Base-by-base conservation (phyloP, 352 stramenopile species). In the Pythium guiyangense region DNA sequence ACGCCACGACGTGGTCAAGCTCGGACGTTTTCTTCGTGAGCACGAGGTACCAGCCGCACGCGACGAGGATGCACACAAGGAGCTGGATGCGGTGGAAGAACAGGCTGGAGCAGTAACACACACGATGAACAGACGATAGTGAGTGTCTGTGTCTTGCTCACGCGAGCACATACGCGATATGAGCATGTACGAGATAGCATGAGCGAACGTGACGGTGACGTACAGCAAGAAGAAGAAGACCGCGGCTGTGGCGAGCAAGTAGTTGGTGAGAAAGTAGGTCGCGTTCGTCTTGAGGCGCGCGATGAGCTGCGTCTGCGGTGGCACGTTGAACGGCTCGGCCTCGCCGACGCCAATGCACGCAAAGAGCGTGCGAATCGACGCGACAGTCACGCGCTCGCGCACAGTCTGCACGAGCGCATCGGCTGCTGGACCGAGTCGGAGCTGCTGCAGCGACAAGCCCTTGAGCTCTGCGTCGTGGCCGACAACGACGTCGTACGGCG, bases 191-290 rank as follows among this genome's bases (percentile, higher is more conserved):
- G n/a, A n/a, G n/a, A n/a, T n/a, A 10, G 4, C 20, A 10, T 10
- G 6, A 25, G 17, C 42, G 15, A 18, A 10, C 18, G 18, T 22
- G 6, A n/a, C n/a, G 3, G 14, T 10, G 1, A 43, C 49, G 49
- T 44, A 54, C 49, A 54, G 49, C 20, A 54, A 34, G 14, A 54
- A 54, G 49, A 54, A 54, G 35, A 54, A 54, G 31, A 54, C 49
- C 1, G 49, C 49, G n/a, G 49, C 49, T 18, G 49, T 54, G 20
- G 49, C n/a, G 20, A 63, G 50, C 54, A 92, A 22, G 52, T 92
- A 92, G 62, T 92, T 92, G 64, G 75, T 81, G 56, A 89, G 56
- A 49, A 88, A 92, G 61, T 76, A 92, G 60, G 73, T 73, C 54
- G 66, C 67, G 72, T 92, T 92, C 29, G 68, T 78, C 59, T 76